A percentile compares a stretch with the other conserved stretches of the same genome.
These are phyloP conservation scores for Trichoderma atrobrunneum DNA, from an alignment of 2,329 filamentous ascomycete genomes.

Conservation along the genomic window DNA sequence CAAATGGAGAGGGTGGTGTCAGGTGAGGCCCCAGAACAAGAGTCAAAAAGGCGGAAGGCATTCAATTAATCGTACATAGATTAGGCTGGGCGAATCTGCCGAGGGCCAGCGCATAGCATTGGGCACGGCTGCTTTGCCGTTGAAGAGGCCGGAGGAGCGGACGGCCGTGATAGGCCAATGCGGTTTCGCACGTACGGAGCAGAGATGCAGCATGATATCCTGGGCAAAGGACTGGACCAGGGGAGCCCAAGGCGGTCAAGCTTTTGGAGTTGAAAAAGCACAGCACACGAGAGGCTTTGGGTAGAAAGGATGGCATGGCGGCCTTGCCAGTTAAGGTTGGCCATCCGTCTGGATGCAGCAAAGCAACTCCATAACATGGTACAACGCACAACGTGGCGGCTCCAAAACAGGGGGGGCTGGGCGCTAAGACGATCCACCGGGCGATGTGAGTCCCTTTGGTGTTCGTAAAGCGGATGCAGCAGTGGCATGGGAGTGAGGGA, in stretches of 20 bases:
- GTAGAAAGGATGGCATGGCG: background rate
- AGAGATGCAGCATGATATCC: background rate
- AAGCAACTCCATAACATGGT: conserved; percentile 2
- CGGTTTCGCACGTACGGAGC: background rate
- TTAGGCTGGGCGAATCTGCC: conserved; percentile 17
- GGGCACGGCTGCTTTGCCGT: conserved; percentile 14
- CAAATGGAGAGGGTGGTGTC: background rate
- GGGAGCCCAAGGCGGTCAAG: background rate
- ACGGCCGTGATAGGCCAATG: conserved; percentile 9
- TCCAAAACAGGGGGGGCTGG: conserved; percentile 17
- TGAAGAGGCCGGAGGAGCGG: conserved; percentile 11
- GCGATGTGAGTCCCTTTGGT: background rate
- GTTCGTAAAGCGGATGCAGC: conserved; percentile 13
- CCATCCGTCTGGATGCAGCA: background rate
- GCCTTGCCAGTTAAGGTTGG: background rate
- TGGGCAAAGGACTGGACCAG: background rate
- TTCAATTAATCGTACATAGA: conserved; percentile 18
- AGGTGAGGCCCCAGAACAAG: background rate
- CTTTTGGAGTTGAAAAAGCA: background rate
- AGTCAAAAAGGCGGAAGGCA: conserved; percentile 14
- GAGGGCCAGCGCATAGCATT: conserved; percentile 17
- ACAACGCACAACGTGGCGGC: conserved; percentile 19
- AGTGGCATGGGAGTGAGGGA: background rate
- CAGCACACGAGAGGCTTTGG: background rate
- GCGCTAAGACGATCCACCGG: conserved; percentile 16